Conservation (phyloP, 441 rosid species). For the Geranium incanum region DNA sequence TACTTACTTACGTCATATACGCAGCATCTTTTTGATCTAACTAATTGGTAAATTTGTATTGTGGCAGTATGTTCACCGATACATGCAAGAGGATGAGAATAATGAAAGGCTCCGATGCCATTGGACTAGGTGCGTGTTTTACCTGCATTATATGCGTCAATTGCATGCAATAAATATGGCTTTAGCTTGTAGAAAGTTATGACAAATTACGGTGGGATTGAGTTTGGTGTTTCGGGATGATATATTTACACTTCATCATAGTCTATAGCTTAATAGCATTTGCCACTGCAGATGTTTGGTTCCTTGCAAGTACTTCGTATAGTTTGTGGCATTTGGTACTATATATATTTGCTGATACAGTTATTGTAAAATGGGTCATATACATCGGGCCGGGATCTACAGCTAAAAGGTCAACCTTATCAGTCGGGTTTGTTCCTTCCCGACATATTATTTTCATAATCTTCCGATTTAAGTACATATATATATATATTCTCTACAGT, state of each 20-base stretch:
- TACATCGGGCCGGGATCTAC: no score
- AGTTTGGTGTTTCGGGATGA: neutral
- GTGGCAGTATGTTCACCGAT: slow-evolving; percentile 38
- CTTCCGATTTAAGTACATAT: no score
- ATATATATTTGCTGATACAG: no score
- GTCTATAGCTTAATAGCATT: neutral
- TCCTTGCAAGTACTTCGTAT: neutral
- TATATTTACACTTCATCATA: neutral
- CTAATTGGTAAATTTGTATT: slow-evolving; percentile 13
- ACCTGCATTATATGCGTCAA: neutral
- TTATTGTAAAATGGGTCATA: no score
- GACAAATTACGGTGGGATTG: neutral
- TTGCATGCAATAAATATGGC: neutral
- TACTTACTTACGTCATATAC: neutral
- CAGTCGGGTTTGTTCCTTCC: no score
- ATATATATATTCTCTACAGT: no score
- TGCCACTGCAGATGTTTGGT: no score
- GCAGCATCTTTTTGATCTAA: slow-evolving; percentile 14
- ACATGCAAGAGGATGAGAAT: slow-evolving; percentile 44
- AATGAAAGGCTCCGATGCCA: slow-evolving; percentile 50
- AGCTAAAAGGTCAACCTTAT: no score
- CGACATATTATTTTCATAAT: no score
- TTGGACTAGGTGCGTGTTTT: slow-evolving; percentile 36
- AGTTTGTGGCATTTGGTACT: no score
- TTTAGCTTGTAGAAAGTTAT: neutral